These are phyloP conservation scores for Coemansia sp. DNA, from an alignment of 192 early-diverging fungal species.

Conservation along the genomic window DNA sequence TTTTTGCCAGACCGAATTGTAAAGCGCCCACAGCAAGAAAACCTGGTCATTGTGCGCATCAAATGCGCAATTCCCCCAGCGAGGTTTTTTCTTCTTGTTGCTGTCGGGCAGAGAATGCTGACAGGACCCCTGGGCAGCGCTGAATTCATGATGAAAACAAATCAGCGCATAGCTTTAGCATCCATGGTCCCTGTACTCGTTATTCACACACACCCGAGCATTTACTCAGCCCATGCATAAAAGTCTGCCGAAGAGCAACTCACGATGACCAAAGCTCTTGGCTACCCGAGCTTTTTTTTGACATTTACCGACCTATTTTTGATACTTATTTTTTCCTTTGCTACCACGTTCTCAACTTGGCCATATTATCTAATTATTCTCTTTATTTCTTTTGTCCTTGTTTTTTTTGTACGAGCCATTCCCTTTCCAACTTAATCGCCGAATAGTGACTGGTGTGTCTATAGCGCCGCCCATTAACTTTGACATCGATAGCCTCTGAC, in stretches of 20 bases:
- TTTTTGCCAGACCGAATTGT: background rate
- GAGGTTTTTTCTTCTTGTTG: background rate
- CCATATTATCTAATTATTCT: background rate
- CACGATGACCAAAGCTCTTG: background rate
- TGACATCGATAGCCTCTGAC: background rate
- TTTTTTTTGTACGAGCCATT: background rate
- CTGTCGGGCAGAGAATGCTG: slow-evolving; percentile 4
- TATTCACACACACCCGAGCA: background rate
- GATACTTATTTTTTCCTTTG: background rate
- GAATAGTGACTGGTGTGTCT: background rate
- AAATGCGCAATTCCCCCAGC: slow-evolving; percentile 7
- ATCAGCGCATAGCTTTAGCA: slow-evolving; percentile 9
- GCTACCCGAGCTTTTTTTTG: background rate
- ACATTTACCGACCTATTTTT: slow-evolving; percentile 1
- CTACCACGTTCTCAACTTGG: background rate
- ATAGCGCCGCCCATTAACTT: background rate
- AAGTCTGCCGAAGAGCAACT: background rate
- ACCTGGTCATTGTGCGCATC: slow-evolving; percentile 7
- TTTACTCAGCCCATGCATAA: slow-evolving; percentile 1
- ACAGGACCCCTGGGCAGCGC: slow-evolving; percentile 1
- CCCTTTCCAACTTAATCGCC: background rate
- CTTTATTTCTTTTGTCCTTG: background rate
- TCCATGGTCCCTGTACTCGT: background rate
- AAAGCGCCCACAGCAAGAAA: slow-evolving; percentile 7
- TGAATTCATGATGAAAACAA: background rate